Conservation (phyloP, 306 rosid species). For the Cyclanthera cordifolia region DNA sequence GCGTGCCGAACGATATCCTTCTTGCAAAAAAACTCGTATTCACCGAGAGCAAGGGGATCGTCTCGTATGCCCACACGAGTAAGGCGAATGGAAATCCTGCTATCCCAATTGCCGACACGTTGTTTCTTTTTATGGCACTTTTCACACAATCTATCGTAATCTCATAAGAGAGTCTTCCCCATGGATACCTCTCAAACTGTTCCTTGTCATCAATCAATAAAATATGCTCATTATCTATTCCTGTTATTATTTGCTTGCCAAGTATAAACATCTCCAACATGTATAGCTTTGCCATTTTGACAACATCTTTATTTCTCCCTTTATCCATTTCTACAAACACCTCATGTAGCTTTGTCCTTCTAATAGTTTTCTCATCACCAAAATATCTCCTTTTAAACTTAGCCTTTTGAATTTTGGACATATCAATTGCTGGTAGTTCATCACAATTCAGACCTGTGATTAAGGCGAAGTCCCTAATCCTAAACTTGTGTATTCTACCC, state of each 20-base stretch:
- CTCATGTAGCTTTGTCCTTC: neutral
- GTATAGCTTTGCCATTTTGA: slow-evolving; percentile 7
- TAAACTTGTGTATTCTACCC: slow-evolving; percentile 1
- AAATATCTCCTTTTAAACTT: neutral
- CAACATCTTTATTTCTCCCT: neutral
- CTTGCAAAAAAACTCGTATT: neutral
- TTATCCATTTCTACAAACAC: neutral
- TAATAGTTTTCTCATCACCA: neutral
- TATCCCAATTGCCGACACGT: neutral
- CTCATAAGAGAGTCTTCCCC: slow-evolving; percentile 7
- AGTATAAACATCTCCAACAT: neutral
- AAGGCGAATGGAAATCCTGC: neutral
- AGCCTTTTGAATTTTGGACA: neutral
- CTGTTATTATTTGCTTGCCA: neutral
- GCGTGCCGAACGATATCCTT: neutral
- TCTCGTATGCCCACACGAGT: neutral
- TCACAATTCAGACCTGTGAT: neutral
- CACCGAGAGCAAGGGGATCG: neutral
- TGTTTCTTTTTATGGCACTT: neutral
- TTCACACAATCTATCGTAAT: neutral
- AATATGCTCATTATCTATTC: neutral
- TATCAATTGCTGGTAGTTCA: neutral
- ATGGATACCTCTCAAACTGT: neutral
- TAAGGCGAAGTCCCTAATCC: neutral
- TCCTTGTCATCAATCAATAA: neutral